phyloP scores from a whole-genome alignment of 768 basidiomycete species.

The Leccinum variicolor region DNA sequence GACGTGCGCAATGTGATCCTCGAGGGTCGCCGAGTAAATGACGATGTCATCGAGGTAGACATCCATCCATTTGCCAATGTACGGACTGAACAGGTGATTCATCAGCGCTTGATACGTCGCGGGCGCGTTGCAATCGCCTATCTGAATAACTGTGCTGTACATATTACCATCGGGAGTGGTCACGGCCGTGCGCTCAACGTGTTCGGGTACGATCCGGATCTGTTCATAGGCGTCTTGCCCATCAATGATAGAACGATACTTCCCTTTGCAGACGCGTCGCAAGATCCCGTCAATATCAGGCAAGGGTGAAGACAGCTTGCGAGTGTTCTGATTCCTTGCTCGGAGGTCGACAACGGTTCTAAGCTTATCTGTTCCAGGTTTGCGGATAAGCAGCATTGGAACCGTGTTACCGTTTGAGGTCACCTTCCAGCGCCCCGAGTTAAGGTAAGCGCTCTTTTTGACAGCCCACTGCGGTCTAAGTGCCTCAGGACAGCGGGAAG shows the following conservation, averaged over 20 bases:
- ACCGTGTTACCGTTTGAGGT: background rate
- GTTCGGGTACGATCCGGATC: constrained; percentile 5
- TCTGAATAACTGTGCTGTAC: constrained; percentile 19
- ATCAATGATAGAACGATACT: constrained; percentile 7
- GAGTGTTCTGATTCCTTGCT: constrained; percentile 16
- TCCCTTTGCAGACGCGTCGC: background rate
- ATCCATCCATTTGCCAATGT: constrained; percentile 1
- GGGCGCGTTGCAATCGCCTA: constrained; percentile 36
- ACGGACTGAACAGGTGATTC: constrained; percentile 3
- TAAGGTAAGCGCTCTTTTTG: background rate
- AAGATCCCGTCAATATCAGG: constrained; percentile 20
- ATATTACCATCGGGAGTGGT: constrained; percentile 37
- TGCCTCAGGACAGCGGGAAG: background rate
- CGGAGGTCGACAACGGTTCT: constrained; percentile 1
- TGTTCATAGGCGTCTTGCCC: constrained; percentile 23
- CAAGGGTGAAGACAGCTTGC: constrained; percentile 13
- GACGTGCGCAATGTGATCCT: constrained; percentile 31
- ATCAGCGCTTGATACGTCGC: constrained; percentile 38
- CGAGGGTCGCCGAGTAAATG: constrained; percentile 8
- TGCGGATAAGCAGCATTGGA: constrained; percentile 3
- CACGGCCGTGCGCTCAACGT: constrained; percentile 30
- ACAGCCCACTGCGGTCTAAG: background rate
- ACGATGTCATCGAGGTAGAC: constrained; percentile 9
- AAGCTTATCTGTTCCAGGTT: background rate
- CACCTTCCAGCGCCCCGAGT: background rate